phyloP scores from a whole-genome alignment of 2,329 filamentous ascomycete genomes.

The Clarireedia monteithiana region DNA sequence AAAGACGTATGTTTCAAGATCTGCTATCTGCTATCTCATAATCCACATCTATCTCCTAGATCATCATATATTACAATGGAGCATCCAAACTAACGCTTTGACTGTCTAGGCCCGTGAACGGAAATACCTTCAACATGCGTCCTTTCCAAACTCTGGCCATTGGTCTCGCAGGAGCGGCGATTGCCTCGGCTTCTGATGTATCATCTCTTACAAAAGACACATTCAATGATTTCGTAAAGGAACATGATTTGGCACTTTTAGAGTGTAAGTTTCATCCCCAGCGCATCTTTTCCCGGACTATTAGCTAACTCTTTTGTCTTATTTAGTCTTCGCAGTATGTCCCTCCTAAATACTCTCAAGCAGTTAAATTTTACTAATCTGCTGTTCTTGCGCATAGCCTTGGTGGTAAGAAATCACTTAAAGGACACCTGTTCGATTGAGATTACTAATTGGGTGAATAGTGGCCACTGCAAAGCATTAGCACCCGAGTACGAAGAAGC shows the following conservation, averaged over 20 bases:
- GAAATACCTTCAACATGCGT: conserved; percentile 22
- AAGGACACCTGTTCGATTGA: conserved; percentile 16
- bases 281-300: background rate
- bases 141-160: conserved; percentile 27
- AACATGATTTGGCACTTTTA: conserved; percentile 82
- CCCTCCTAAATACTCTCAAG: conserved; percentile 36
- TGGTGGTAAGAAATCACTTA: conserved; percentile 28
- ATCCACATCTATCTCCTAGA: too few species aligned
- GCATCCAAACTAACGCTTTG: conserved; percentile 10
- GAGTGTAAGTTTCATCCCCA: conserved; percentile 62
- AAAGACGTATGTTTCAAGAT: conserved; percentile 12
- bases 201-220: conserved; percentile 75
- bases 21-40: background rate
- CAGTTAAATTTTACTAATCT: conserved; percentile 21
- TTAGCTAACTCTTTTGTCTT: conserved; percentile 14
- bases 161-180: conserved; percentile 35
- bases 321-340: conserved; percentile 85
- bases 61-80: background rate
- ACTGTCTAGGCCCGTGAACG: conserved; percentile 9
- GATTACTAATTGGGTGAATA: conserved; percentile 23
- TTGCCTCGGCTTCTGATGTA: conserved; percentile 72
- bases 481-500: conserved; percentile 87
- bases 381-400: conserved; percentile 22
- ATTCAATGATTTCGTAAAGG: conserved; percentile 79
- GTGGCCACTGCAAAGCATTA: conserved; percentile 95